phyloP scores from a whole-genome alignment of 2,329 filamentous ascomycete genomes.

The Dissoconium aciculare region DNA sequence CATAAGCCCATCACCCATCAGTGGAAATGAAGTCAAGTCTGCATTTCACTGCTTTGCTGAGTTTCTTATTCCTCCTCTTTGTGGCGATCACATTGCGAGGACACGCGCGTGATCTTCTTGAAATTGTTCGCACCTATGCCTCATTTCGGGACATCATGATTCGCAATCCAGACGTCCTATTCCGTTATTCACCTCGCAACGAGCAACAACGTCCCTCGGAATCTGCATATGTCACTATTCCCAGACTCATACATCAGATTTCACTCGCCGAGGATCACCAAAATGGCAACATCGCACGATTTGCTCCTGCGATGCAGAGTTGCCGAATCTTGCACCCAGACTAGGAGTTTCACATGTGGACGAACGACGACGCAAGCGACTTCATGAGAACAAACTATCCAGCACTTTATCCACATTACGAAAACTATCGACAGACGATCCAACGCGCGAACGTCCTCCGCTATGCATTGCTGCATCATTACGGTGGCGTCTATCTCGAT shows the following conservation, averaged over 20 bases:
- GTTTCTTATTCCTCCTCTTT: too few species aligned
- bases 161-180: constrained; percentile 10
- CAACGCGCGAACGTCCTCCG: constrained; percentile 20
- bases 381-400: constrained; percentile 17
- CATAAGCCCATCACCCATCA: too few species aligned
- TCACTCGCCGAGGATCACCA: constrained; percentile 10
- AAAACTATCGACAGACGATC: constrained; percentile 15
- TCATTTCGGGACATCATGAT: constrained; percentile 11
- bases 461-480: constrained; percentile 17
- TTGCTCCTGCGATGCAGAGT: constrained; percentile 11
- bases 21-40: too few species aligned
- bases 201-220: neutral
- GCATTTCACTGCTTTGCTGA: too few species aligned
- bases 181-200: constrained; percentile 8
- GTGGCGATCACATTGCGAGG: constrained; percentile 6
- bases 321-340: constrained; percentile 14
- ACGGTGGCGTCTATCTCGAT: constrained; percentile 19
- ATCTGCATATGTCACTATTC: constrained; percentile 4
- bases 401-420: constrained; percentile 13
- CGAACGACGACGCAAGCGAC: constrained; percentile 10
- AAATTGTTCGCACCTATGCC: constrained; percentile 14
- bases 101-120: constrained; percentile 13
- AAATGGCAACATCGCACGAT: constrained; percentile 6
- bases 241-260: constrained; percentile 18
- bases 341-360: constrained; percentile 17